phyloP scores from a whole-genome alignment of 2,329 filamentous ascomycete genomes.

The Penicillium brasilianum region DNA sequence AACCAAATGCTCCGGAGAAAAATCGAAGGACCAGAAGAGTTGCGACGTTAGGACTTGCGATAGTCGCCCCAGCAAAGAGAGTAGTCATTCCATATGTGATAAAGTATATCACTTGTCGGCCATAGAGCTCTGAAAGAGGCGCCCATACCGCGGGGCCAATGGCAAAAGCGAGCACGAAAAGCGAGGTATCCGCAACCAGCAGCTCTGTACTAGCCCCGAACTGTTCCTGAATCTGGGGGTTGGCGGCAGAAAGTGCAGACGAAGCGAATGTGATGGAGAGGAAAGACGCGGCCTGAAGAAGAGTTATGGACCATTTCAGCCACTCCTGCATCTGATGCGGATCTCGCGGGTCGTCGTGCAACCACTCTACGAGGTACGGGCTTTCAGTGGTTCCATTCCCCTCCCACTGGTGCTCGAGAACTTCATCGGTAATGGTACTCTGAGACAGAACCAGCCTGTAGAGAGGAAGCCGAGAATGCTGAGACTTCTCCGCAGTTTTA shows the following conservation, averaged over 20 bases:
- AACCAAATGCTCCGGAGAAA: not conserved
- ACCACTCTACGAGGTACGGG: not conserved
- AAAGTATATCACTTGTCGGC: not conserved
- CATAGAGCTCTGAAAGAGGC: not conserved
- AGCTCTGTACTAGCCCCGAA: not conserved
- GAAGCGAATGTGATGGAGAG: slow-evolving; percentile 1
- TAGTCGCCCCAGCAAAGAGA: not conserved
- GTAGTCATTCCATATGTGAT: not conserved
- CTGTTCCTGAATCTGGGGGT: not conserved
- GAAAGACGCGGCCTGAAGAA: not conserved
- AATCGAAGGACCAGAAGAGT: slow-evolving; percentile 1
- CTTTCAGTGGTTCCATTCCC: not conserved
- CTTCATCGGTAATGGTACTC: not conserved
- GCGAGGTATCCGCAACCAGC: not conserved
- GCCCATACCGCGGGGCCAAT: not conserved
- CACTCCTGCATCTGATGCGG: slow-evolving; percentile 1
- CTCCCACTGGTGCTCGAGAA: not conserved
- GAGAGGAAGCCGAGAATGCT: not conserved
- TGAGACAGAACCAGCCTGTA: not conserved
- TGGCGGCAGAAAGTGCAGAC: slow-evolving; percentile 2
- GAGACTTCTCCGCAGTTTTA: not conserved
- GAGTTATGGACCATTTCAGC: not conserved
- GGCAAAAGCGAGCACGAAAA: not conserved
- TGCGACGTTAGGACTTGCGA: not conserved
- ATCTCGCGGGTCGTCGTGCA: not conserved